Base-by-base conservation (phyloP, 2,329 filamentous ascomycete species). In the Cladosporium sp. region DNA sequence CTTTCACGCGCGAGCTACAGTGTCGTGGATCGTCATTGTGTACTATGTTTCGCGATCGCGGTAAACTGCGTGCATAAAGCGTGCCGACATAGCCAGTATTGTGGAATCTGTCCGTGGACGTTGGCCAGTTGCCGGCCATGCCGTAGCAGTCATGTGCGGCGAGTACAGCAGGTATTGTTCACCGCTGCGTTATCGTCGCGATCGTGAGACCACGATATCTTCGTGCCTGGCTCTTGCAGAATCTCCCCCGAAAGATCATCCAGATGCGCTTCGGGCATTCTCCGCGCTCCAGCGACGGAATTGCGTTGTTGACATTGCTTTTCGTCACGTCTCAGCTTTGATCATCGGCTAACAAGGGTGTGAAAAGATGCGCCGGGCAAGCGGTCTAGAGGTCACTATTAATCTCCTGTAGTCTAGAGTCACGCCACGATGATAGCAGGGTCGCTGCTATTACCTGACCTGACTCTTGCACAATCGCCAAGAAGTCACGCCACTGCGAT, bases 61-160 rank as follows among this genome's bases (percentile, higher is more conserved):
- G 36, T n/a, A 78, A 72, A 7, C 78, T 82, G 34, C 83, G 62
- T 10, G 81, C 79, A 62, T 83, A 84, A 65, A 78, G 79, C 0
- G 77, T 72, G 59, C 80, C 73, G 13, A 77, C 75, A 17, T 62
- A 62, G 40, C 57, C 39, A 22, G 68, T 67, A 4, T 68, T 61
- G 3, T 78, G 71, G 56, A 83, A 76, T 62, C 73, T 80, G 22
- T 69, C 70, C 73, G 84, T 77, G 62, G 80, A 84, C 42, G 77
- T 73, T 8, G 77, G 70, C 78, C 80, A 83, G 19, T 82, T 74
- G 66, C 75, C 77, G 7, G 81, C 82, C 55, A 73, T 73, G 39
- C 80, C 81, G 72, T 82, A 81, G 49, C 80, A 80, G 37, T 80
- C 81, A 61, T 83, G 80, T 34, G 76, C 71, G 68, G 83, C 82